These are phyloP conservation scores for Hypoxylon sp. DNA, from an alignment of 2,329 filamentous ascomycete species.

Conservation along the genomic window DNA sequence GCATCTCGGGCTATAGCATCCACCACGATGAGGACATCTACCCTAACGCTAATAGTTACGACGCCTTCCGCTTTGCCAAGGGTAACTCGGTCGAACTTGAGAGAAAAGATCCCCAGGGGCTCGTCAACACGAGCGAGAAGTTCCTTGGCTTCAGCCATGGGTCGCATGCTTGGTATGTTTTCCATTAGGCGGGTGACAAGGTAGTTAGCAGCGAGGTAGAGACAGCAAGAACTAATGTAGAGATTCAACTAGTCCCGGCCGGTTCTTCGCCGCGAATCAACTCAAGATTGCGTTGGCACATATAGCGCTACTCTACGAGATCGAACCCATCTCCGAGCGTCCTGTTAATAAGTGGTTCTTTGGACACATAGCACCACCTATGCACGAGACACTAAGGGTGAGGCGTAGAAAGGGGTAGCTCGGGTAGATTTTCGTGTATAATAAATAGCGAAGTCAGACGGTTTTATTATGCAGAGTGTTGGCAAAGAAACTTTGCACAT, in stretches of 20 bases:
- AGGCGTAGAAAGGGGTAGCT: constrained; percentile 25
- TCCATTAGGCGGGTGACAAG: neutral
- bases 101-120: constrained; percentile 39
- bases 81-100: constrained; percentile 26
- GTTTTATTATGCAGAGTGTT: no score
- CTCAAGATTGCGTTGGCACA: constrained; percentile 57
- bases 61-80: constrained; percentile 58
- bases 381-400: constrained; percentile 47
- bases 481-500: no score
- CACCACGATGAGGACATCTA: constrained; percentile 56
- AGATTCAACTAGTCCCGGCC: constrained; percentile 51
- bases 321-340: constrained; percentile 52
- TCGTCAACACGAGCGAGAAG: constrained; percentile 54
- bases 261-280: constrained; percentile 60
- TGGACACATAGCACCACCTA: constrained; percentile 52
- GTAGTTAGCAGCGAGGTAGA: neutral
- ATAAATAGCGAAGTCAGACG: no score
- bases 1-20: constrained; percentile 55
- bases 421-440: no score
- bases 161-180: constrained; percentile 56
- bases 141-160: constrained; percentile 59
- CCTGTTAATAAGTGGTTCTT: constrained; percentile 52
- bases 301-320: constrained; percentile 56
- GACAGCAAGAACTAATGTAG: neutral
- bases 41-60: constrained; percentile 53